These are phyloP conservation scores for Leccinum incarnatum DNA, from an alignment of 768 basidiomycete genomes.

Conservation along the genomic window DNA sequence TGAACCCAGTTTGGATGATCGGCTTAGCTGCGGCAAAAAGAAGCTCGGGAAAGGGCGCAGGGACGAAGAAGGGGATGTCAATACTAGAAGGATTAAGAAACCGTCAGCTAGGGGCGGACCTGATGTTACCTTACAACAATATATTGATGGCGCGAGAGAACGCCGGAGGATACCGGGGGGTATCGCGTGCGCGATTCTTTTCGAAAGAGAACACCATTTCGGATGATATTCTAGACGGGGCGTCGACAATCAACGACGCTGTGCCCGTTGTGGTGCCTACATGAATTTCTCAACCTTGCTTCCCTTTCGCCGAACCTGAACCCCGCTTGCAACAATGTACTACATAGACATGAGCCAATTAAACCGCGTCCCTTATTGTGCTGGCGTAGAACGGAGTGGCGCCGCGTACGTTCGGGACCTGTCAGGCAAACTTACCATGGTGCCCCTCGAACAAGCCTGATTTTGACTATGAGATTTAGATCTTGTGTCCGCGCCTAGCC, in stretches of 20 bases:
- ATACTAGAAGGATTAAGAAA: constrained; percentile 14
- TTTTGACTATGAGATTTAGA: constrained; percentile 24
- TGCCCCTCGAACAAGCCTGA: constrained; percentile 23
- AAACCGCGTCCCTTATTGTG: constrained; percentile 1
- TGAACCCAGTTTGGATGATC: constrained; percentile 15
- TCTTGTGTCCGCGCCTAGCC: constrained; percentile 8
- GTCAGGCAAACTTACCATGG: constrained; percentile 4
- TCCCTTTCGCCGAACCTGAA: constrained; percentile 5
- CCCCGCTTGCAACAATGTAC: constrained; percentile 14
- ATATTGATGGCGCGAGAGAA: constrained; percentile 14
- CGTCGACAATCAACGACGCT: neutral
- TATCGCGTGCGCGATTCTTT: constrained; percentile 1
- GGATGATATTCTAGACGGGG: constrained; percentile 1
- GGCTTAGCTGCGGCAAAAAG: constrained; percentile 23
- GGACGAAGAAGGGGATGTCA: constrained; percentile 12
- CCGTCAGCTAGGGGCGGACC: constrained; percentile 1
- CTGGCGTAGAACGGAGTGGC: constrained; percentile 2
- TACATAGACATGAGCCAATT: constrained; percentile 12
- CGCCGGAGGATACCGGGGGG: constrained; percentile 22
- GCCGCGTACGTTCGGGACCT: constrained; percentile 1
- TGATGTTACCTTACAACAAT: constrained; percentile 7
- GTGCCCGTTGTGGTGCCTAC: neutral
- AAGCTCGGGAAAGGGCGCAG: constrained; percentile 19
- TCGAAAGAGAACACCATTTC: neutral
- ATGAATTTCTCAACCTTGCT: neutral